Conservation (phyloP, 2,329 filamentous ascomycete species). For the Epichloe bromicola region DNA sequence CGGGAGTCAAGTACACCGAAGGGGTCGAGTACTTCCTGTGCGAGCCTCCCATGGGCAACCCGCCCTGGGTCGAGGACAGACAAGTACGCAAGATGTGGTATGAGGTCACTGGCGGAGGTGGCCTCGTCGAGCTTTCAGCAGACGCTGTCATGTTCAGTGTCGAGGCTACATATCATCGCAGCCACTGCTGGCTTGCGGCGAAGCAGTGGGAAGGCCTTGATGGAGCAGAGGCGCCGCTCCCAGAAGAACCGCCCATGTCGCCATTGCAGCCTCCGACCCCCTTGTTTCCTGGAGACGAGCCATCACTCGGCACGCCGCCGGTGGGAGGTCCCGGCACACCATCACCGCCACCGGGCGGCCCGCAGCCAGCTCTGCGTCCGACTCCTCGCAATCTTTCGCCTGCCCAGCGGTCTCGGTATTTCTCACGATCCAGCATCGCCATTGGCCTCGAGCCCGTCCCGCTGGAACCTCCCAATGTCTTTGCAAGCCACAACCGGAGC, state of each 20-base stretch:
- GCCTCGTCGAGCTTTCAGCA: constrained; percentile 43
- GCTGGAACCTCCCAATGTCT: constrained; percentile 19
- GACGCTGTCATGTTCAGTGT: constrained; percentile 49
- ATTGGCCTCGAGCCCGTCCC: constrained; percentile 31
- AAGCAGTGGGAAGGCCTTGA: constrained; percentile 33
- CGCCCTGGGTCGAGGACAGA: constrained; percentile 59
- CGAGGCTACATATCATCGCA: constrained; percentile 46
- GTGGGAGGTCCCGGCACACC: constrained; percentile 12
- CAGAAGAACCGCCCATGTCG: constrained; percentile 22
- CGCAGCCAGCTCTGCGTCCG: constrained; percentile 16
- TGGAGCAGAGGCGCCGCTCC: constrained; percentile 14
- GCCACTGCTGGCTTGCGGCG: constrained; percentile 42
- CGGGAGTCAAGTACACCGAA: constrained; percentile 53
- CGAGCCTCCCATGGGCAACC: constrained; percentile 56
- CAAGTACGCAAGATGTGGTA: constrained; percentile 60
- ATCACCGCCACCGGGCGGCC: constrained; percentile 15
- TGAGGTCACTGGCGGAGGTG: constrained; percentile 52
- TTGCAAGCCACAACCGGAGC: constrained; percentile 19
- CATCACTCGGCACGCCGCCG: constrained; percentile 12
- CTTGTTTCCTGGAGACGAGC: constrained; percentile 21
- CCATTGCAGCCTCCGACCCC: constrained; percentile 25
- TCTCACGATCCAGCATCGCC: constrained; percentile 29
- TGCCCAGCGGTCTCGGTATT: constrained; percentile 18
- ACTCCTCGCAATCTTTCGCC: constrained; percentile 26
- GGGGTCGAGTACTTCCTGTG: constrained; percentile 75